Conservation (phyloP, 2,329 filamentous ascomycete species). For the Ambrosiella beaveri region DNA sequence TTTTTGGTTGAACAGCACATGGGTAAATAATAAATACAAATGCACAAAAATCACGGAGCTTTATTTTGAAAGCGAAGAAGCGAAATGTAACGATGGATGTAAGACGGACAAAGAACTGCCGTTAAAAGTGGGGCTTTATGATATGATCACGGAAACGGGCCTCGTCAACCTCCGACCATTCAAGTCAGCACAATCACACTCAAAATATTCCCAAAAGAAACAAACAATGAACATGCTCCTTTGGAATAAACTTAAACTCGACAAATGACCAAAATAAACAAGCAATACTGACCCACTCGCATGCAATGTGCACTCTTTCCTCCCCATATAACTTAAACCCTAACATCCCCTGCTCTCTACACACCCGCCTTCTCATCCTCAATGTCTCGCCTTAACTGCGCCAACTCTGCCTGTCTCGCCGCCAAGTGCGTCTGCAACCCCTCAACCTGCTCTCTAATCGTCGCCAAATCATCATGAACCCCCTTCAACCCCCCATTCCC, state of each 20-base stretch:
- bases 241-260: background rate
- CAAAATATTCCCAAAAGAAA: background rate
- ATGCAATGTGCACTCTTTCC: background rate
- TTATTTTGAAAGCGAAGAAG: background rate
- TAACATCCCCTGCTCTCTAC: conserved; percentile 16
- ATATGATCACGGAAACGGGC: no score
- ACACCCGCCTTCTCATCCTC: conserved; percentile 61
- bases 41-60: background rate
- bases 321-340: background rate
- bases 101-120: background rate
- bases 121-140: background rate
- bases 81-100: background rate
- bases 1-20: background rate
- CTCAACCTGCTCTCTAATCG: conserved; percentile 87
- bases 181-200: background rate
- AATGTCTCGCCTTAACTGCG: conserved; percentile 63
- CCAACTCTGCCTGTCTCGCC: conserved; percentile 56
- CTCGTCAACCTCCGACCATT: no score
- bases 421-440: conserved; percentile 70
- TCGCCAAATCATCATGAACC: conserved; percentile 69
- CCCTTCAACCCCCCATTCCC: conserved; percentile 54
- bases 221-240: background rate
- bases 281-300: background rate
- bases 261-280: background rate
- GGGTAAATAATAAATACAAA: background rate